These are phyloP conservation scores for Myotisia sp. DNA, from an alignment of 2,329 filamentous ascomycete genomes.

Conservation along the genomic window DNA sequence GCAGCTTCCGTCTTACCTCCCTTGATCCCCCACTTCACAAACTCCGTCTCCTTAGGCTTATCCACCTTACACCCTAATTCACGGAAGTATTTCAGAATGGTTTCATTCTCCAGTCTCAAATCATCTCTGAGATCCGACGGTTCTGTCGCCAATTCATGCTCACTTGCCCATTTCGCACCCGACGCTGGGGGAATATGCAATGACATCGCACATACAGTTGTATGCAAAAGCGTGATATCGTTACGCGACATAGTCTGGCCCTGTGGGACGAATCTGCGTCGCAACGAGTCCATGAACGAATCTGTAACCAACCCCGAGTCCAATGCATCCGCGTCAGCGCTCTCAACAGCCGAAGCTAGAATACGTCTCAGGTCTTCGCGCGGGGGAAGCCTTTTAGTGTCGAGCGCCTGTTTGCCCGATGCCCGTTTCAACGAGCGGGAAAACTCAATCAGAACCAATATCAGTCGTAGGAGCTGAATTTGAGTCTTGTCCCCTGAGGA, in stretches of 20 bases:
- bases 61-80: conserved; percentile 34
- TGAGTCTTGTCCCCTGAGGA: conserved; percentile 27
- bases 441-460: conserved; percentile 32
- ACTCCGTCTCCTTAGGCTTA: conserved; percentile 28
- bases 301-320: conserved; percentile 20
- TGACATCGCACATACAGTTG: conserved; percentile 33
- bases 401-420: conserved; percentile 17
- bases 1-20: conserved; percentile 47
- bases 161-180: conserved; percentile 21
- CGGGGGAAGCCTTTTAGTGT: conserved; percentile 28
- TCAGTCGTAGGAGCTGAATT: conserved; percentile 32
- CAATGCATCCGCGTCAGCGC: conserved; percentile 9
- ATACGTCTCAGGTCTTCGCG: conserved; percentile 28
- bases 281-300: conserved; percentile 27
- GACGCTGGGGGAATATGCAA: conserved; percentile 33
- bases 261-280: conserved; percentile 29
- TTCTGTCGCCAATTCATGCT: conserved; percentile 30
- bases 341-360: conserved; percentile 20
- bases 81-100: conserved; percentile 29
- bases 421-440: conserved; percentile 21
- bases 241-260: conserved; percentile 23
- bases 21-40: conserved; percentile 33
- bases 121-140: conserved; percentile 33
- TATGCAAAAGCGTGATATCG: conserved; percentile 31
- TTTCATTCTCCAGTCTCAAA: conserved; percentile 25